Evolutionary conservation across 2,329 filamentous ascomycete genomes (phyloP).

Genomic region (Cytospora chrysosperma): DNA sequence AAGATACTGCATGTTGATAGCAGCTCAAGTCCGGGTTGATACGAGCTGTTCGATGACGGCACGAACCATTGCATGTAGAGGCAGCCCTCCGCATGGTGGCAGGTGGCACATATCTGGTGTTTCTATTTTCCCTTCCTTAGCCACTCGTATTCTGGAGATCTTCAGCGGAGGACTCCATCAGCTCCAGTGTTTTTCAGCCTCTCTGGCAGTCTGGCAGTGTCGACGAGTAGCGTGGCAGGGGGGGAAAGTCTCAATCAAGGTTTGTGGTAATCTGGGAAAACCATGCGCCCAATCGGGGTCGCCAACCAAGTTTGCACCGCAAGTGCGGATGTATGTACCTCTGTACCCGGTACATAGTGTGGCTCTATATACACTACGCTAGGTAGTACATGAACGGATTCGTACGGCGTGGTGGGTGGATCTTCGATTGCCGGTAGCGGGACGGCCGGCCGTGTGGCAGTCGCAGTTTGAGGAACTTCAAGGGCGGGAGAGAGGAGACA

Average conservation of each 20-base stretch:
- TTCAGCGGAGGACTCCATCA: not conserved
- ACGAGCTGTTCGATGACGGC: not conserved
- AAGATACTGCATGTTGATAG: not conserved
- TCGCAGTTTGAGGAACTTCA: not conserved
- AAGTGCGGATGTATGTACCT: not conserved
- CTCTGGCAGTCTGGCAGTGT: slow-evolving; percentile 13
- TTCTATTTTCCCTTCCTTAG: slow-evolving; percentile 16
- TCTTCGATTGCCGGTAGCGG: not conserved
- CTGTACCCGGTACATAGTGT: not conserved
- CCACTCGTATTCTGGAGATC: slow-evolving; percentile 16
- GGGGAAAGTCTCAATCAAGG: slow-evolving; percentile 7
- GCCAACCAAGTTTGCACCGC: not conserved
- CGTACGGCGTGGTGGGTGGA: not conserved
- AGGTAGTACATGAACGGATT: no score
- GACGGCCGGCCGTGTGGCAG: not conserved
- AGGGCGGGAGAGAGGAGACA: not conserved
- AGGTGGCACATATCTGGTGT: slow-evolving; percentile 3
- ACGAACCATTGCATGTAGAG: not conserved
- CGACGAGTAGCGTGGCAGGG: slow-evolving; percentile 11
- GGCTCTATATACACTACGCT: no score
- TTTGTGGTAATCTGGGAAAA: slow-evolving; percentile 1
- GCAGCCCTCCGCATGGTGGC: not conserved
- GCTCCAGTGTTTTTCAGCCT: slow-evolving; percentile 12
- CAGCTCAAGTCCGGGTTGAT: not conserved
- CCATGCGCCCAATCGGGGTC: slow-evolving; percentile 6